Base-by-base conservation (phyloP, 495 filamentous ascomycete genomes). In the Podospora comata region DNA sequence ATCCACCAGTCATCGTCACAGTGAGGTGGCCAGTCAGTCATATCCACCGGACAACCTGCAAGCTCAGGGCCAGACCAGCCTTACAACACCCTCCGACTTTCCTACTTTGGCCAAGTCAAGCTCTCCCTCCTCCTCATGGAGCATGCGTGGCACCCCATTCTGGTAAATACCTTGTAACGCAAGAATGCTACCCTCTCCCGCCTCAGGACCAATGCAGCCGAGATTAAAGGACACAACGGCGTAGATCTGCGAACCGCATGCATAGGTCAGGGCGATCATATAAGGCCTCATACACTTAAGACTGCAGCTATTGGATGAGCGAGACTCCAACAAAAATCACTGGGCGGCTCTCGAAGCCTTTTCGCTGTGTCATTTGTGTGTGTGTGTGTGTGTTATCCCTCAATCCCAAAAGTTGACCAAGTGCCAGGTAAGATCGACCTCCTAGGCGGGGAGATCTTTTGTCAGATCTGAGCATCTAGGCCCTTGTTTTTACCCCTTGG, bases 381-480 rank as follows among this genome's bases (percentile, higher is more conserved):
- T 48, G 7, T 48, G 7, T 48, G 39, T 16, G 7, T 48, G 23
- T 48, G 6, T 16, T 48, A 48, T 48, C 9, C 9, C 13, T 18
- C 39, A 48, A 48, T 48, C 39, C 39, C 13, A 48, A 48, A 16
- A 48, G 9, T 39, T 48, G 39, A 48, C 9, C 39, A 48, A 48
- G 39, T 48, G 39, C 39, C 39, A 48, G 20, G 20, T 61, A 32
- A 28, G 60, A 62, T 62, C 55, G 55, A 58, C 55, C 4, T 26
- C 55, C 4, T 20, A 18, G 55, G 19, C n/a, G n/a, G n/a, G 55
- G 19, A 23, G 5, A 26, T 58, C 55, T 58, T 19, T 58, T 19
- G 55, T 58, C 55, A 26, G 55, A 26, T 58, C 55, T 6, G 55
- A 58, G n/a, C 55, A 19, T 19, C 5, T 58, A 11, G n/a, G 18